Evolutionary conservation across 345 rosid genomes (phyloP).

Genomic region (Conringia planisiliqua): DNA sequence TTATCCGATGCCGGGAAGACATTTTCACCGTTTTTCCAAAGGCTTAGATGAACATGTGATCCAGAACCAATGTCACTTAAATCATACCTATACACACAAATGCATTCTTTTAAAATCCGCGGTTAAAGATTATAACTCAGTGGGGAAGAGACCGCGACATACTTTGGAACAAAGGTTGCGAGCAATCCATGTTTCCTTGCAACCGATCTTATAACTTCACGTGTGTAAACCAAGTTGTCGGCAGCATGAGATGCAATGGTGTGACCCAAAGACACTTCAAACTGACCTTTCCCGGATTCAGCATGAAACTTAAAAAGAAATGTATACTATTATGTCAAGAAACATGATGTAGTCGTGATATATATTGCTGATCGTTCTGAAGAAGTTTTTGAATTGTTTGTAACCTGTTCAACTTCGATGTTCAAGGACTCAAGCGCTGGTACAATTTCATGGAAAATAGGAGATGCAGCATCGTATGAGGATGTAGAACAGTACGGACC

Average conservation of each 20-base stretch:
- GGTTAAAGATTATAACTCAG: background rate
- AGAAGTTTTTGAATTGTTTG: background rate
- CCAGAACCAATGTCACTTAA: slow-evolving; percentile 91
- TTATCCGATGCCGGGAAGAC: slow-evolving; percentile 67
- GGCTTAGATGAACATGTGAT: slow-evolving; percentile 88
- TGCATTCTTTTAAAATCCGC: background rate
- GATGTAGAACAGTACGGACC: slow-evolving; percentile 73
- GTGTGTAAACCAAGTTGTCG: slow-evolving; percentile 72
- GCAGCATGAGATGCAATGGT: slow-evolving; percentile 56
- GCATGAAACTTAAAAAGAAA: slow-evolving; percentile 55
- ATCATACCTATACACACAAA: slow-evolving; percentile 52
- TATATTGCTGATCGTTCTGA: background rate
- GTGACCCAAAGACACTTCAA: slow-evolving; percentile 75
- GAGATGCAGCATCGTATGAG: slow-evolving; percentile 63
- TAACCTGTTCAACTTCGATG: slow-evolving; percentile 82
- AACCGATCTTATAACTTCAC: slow-evolving; percentile 75
- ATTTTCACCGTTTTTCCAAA: slow-evolving; percentile 76
- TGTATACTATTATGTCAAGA: background rate
- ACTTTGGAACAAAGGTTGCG: slow-evolving; percentile 94
- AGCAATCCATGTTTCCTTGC: slow-evolving; percentile 80
- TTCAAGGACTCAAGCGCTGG: slow-evolving; percentile 62
- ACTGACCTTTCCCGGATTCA: slow-evolving; percentile 93
- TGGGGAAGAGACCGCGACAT: slow-evolving; percentile 27
- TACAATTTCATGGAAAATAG: slow-evolving; percentile 61
- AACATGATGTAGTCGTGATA: background rate